phyloP scores from a whole-genome alignment of 2,329 filamentous ascomycete genomes.

The Aspergillus sp. region DNA sequence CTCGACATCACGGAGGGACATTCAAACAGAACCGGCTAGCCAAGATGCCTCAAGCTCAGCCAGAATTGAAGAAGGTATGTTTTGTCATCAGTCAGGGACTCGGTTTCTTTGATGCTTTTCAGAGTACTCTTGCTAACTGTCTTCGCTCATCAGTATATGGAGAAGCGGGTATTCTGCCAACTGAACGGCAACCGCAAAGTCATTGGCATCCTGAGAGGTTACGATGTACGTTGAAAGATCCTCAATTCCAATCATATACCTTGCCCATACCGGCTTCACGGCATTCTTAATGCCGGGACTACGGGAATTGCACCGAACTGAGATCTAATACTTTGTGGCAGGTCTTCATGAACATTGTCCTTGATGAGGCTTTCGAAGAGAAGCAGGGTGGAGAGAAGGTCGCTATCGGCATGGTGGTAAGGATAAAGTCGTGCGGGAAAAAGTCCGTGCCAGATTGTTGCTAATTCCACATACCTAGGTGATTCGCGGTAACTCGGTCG shows the following conservation, averaged over 20 bases:
- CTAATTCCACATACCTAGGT: conserved; percentile 49
- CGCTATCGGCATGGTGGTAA: conserved; percentile 84
- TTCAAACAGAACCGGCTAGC: conserved; percentile 14
- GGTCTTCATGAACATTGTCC: conserved; percentile 97
- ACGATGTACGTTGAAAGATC: conserved; percentile 66
- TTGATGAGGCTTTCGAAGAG: conserved; percentile 95
- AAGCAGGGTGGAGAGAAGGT: conserved; percentile 88
- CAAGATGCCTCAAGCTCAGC: conserved; percentile 97
- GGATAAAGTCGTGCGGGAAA: conserved; percentile 21
- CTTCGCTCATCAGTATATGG: conserved; percentile 70
- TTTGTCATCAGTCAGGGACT: background rate
- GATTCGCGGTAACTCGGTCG: conserved; percentile 95
- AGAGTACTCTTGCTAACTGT: conserved; percentile 11
- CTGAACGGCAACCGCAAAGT: conserved; percentile 97
- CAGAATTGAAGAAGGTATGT: conserved; percentile 93
- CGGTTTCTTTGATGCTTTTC: background rate
- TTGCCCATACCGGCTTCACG: background rate
- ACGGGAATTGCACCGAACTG: background rate
- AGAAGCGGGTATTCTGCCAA: conserved; percentile 97
- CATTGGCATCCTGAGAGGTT: conserved; percentile 87
- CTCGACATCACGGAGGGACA: conserved; percentile 18
- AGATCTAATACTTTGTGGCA: conserved; percentile 34
- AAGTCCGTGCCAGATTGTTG: conserved; percentile 12
- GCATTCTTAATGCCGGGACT: no score
- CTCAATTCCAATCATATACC: background rate